phyloP scores from a whole-genome alignment of 2,329 filamentous ascomycete genomes.

The Alternaria triticina region DNA sequence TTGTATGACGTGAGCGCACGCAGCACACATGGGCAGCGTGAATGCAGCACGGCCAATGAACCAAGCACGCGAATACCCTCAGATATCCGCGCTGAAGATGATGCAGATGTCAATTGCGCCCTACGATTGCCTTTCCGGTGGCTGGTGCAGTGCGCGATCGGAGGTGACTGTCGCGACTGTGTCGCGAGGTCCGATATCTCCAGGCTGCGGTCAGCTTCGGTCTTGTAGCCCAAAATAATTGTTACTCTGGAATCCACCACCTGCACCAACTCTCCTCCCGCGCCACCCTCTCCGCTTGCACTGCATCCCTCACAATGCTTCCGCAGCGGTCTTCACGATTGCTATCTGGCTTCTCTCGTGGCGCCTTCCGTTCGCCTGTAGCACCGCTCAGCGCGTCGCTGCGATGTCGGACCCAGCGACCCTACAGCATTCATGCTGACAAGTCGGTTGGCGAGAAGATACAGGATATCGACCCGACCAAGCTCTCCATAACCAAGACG shows the following conservation, averaged over 20 bases:
- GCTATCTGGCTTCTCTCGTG: slow-evolving; percentile 41
- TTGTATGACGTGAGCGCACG: slow-evolving; percentile 23
- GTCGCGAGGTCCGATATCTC: slow-evolving; percentile 17
- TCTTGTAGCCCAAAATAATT: slow-evolving; percentile 28
- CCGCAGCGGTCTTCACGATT: slow-evolving; percentile 44
- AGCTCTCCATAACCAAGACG: slow-evolving; percentile 77
- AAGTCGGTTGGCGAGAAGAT: slow-evolving; percentile 60
- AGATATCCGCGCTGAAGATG: slow-evolving; percentile 28
- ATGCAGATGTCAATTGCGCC: slow-evolving; percentile 24
- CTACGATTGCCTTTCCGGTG: slow-evolving; percentile 8
- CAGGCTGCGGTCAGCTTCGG: slow-evolving; percentile 36
- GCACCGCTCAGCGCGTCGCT: slow-evolving; percentile 48
- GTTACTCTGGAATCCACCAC: slow-evolving; percentile 15
- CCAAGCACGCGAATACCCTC: slow-evolving; percentile 31
- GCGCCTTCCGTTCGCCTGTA: slow-evolving; percentile 33
- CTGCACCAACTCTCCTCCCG: slow-evolving; percentile 11
- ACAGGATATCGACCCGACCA: slow-evolving; percentile 75
- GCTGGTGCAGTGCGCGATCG: slow-evolving; percentile 21
- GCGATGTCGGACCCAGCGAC: slow-evolving; percentile 54
- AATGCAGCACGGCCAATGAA: not conserved
- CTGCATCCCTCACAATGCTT: slow-evolving; percentile 40
- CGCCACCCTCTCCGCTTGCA: slow-evolving; percentile 12
- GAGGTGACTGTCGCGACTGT: slow-evolving; percentile 14
- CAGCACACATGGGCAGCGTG: slow-evolving; percentile 1
- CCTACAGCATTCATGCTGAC: slow-evolving; percentile 58